Base-by-base conservation (phyloP, 208 protist genomes). In the Acanthamoeba lenticulata region DNA sequence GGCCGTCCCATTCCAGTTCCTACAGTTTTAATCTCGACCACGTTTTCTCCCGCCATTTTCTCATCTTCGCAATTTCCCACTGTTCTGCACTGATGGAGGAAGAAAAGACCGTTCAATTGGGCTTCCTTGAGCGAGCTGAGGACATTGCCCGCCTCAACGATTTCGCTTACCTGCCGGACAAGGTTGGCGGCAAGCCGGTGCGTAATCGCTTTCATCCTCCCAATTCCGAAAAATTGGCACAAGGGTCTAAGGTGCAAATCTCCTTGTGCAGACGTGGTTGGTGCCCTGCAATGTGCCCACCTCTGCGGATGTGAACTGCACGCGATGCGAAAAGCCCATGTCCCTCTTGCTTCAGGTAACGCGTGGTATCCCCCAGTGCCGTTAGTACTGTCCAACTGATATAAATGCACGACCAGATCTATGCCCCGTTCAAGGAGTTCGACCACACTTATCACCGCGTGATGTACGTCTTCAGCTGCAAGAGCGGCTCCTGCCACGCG, bases 371-470 rank as follows among this genome's bases (percentile, higher is more conserved):
- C n/a, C n/a, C n/a, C n/a, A n/a, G n/a, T n/a, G n/a, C n/a, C n/a
- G 17, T 79, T 38, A 17, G 2, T 79, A 38, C 1, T 49, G 32
- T n/a, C n/a, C n/a, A n/a, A n/a, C n/a, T n/a, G n/a, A n/a, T n/a
- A n/a, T n/a, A n/a, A n/a, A n/a, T n/a, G n/a, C n/a, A n/a, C n/a
- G n/a, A n/a, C n/a, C 72, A 83, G 72, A 83, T 83, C 21, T 83
- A 83, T 49, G 72, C 72, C 27, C 72, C 72, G 6, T 83, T 83
- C 40, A 83, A 83, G 36, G 72, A 83, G 72, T 83, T 83, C 72
- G 38, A 42, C 7, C 72, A 83, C 42, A 83, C 72, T 32, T 83
- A 83, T 38, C 72, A 83, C 29, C 72, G 72, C 3, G 42, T 83
- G 34, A n/a, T 83, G 27, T 83, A 83, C 34, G 32, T 83, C 40